Base-by-base conservation (phyloP, 768 basidiomycete genomes). In the Trichaptum fuscoviolaceum region DNA sequence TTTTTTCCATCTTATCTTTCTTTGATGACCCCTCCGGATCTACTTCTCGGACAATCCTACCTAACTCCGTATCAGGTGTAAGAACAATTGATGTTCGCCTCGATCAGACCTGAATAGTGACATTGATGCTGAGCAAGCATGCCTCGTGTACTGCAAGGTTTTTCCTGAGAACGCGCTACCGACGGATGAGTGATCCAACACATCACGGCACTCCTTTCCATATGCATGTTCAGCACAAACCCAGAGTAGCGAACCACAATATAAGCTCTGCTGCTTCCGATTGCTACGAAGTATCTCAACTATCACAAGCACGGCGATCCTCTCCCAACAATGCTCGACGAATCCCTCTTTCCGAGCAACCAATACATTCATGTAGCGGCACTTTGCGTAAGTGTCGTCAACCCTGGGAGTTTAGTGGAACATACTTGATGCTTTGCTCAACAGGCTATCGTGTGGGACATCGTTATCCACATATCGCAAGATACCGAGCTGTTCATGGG, bases 391-490 rank as follows among this genome's bases (percentile, higher is more conserved):
- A 15, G 42, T 52, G 6, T 52, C 3, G 2, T 20, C 42, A 12
- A 4, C 20, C 15, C 42, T 20, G 12, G 15, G 12, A 6, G 3
- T 52, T 2, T 52, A 52, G 30, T 8, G 30, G 30, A 12, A 4
- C 6, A 52, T 52, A 12, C 15, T 20, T 52, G 15, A 52, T 52
- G 15, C 20, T 2, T 15, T 20, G 42, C 15, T 52, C 10, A 52
- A 34, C 12, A 61, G 59, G 59, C 59, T 12, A 59, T 5, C 58
- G 78, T 76, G 73, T 79, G 78, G 78, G 77, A 79, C 64, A 72
- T 77, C 20, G 68, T 77, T 3, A 65, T 70, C 9, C 71, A 73
- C 26, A 57, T 77, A 2, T 70, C 70, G 25, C 70, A 73, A 6
- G 78, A 80, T 35, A 71, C 71, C 20, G 64, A 63, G 15, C 66